A percentile compares a stretch with the other conserved stretches of the same genome.
Conservation (phyloP, 805 yeast genomes). For the Metschnikowia hibisci region DNA sequence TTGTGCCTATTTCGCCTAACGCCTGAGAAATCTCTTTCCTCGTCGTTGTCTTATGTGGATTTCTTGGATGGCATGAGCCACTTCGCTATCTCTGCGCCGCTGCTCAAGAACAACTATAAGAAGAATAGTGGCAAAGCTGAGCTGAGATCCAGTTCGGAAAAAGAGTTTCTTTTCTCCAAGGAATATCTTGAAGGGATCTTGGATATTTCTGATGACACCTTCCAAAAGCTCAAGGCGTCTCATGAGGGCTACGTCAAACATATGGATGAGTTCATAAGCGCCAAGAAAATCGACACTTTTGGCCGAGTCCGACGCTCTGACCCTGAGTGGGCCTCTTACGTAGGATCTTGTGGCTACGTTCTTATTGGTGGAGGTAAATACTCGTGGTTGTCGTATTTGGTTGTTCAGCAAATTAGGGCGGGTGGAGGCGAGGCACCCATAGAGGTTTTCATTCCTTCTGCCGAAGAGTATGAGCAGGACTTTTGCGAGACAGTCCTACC, state of each 20-base stretch:
- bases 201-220: slow-evolving; percentile 34
- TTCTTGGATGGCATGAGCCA: slow-evolving; percentile 31
- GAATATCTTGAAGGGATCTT: slow-evolving; percentile 44
- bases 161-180: slow-evolving; percentile 41
- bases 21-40: not conserved
- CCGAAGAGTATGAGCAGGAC: slow-evolving; percentile 41
- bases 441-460: slow-evolving; percentile 46
- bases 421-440: slow-evolving; percentile 46
- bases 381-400: slow-evolving; percentile 48
- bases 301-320: slow-evolving; percentile 30
- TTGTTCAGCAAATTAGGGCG: slow-evolving; percentile 43
- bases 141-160: slow-evolving; percentile 40
- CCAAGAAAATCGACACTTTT: slow-evolving; percentile 29
- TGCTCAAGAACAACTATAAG: slow-evolving; percentile 39
- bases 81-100: slow-evolving; percentile 35
- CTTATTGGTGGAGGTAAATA: slow-evolving; percentile 52
- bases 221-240: slow-evolving; percentile 31
- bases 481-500: slow-evolving; percentile 47
- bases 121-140: slow-evolving; percentile 36
- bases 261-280: slow-evolving; percentile 26
- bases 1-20: not conserved
- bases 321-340: slow-evolving; percentile 38
- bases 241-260: slow-evolving; percentile 35
- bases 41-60: slow-evolving; percentile 1
- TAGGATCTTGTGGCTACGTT: slow-evolving; percentile 38